Percentiles rank a stretch among this genome's conserved stretches.
Conservation (phyloP, 345 rosid genomes). For the Atalantia buxifolia region DNA sequence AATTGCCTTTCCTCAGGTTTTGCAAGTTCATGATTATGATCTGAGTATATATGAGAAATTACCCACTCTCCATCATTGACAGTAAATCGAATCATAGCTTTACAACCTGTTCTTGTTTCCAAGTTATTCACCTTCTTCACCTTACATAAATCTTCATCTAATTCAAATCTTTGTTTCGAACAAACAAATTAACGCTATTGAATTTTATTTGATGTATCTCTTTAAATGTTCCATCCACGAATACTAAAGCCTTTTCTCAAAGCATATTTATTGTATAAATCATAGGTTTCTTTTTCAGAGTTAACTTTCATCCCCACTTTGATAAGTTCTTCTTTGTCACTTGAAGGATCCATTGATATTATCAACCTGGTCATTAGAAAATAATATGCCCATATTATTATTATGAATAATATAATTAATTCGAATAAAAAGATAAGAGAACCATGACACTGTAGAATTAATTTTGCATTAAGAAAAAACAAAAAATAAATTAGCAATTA, state of each 20-base stretch:
- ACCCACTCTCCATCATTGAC: constrained; percentile 13
- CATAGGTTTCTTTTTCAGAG: too few species aligned
- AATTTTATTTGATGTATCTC: neutral
- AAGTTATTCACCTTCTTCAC: constrained; percentile 1
- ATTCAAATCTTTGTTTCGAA: constrained; percentile 15
- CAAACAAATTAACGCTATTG: constrained; percentile 11
- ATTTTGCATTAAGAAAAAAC: too few species aligned
- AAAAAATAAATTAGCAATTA: too few species aligned
- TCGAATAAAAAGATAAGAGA: too few species aligned
- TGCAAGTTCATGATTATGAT: neutral
- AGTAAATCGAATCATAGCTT: constrained; percentile 3
- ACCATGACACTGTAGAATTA: too few species aligned
- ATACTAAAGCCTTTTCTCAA: constrained; percentile 19
- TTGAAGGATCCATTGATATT: neutral
- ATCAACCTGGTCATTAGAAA: too few species aligned
- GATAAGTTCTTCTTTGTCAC: too few species aligned
- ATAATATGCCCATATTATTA: too few species aligned
- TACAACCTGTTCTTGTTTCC: constrained; percentile 19
- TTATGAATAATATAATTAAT: too few species aligned
- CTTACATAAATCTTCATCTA: neutral
- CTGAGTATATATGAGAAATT: neutral
- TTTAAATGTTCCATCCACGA: constrained; percentile 8
- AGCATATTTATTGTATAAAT: constrained; percentile 14
- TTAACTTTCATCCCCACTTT: too few species aligned
- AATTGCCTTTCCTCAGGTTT: constrained; percentile 8